phyloP scores from a whole-genome alignment of 768 basidiomycete genomes.

The Imleria badia region DNA sequence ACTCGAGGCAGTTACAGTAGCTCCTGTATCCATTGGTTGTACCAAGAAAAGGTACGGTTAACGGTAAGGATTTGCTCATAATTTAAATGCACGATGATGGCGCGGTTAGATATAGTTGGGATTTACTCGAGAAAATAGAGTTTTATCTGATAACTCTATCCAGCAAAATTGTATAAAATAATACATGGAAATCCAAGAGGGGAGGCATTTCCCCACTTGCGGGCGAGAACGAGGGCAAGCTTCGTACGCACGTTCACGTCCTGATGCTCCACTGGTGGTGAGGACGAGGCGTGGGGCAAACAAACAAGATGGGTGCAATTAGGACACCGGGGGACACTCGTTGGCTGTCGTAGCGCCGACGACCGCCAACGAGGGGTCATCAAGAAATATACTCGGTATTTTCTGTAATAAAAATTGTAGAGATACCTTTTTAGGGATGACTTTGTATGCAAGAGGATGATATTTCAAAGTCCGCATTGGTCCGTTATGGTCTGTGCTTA shows the following conservation, averaged over 20 bases:
- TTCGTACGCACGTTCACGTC: slow-evolving; percentile 28
- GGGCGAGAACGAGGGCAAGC: slow-evolving; percentile 15
- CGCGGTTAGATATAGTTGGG: background rate
- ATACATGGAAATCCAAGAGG: slow-evolving; percentile 10
- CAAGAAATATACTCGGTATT: too few species aligned
- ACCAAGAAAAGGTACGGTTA: background rate
- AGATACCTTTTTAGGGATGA: slow-evolving; percentile 12
- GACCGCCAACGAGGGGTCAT: background rate
- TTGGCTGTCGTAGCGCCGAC: background rate
- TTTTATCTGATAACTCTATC: slow-evolving; percentile 9
- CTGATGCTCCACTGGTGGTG: slow-evolving; percentile 21
- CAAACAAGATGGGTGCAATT: background rate
- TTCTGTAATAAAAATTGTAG: slow-evolving; percentile 19
- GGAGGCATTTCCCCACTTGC: slow-evolving; percentile 12
- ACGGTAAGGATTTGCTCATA: too few species aligned
- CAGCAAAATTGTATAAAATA: background rate
- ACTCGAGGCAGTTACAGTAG: background rate
- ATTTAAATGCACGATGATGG: too few species aligned
- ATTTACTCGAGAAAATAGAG: background rate
- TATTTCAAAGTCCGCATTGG: slow-evolving; percentile 34
- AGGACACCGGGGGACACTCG: background rate
- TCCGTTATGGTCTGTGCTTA: slow-evolving; percentile 39
- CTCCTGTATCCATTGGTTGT: background rate
- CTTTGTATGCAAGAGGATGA: slow-evolving; percentile 18
- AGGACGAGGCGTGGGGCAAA: slow-evolving; percentile 15